A percentile compares a stretch with the other conserved stretches of the same genome.
phyloP scores from a whole-genome alignment of 208 protist species.

The Phytomonas sp. region DNA sequence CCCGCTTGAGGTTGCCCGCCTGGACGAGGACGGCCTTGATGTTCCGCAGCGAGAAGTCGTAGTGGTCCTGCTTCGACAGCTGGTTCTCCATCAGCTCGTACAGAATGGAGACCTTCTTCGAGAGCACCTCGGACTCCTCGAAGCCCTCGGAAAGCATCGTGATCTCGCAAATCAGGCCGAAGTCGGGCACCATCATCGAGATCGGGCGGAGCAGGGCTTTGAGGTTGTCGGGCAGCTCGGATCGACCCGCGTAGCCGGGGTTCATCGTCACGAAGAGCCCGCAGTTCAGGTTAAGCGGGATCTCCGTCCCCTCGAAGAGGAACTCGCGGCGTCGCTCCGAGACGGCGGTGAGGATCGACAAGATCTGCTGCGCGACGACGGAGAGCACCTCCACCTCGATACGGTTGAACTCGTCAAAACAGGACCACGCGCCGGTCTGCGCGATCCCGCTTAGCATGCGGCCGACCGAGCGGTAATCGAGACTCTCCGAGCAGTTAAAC shows the following conservation, averaged over 20 bases:
- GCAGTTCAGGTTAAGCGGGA: conserved; percentile 93
- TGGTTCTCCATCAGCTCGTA: conserved; percentile 96
- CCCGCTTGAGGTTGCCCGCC: conserved; percentile 92
- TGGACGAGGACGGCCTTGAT: conserved; percentile 96
- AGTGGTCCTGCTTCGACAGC: conserved; percentile 98
- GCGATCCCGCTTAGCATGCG: conserved; percentile 95
- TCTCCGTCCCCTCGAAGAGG: conserved; percentile 92
- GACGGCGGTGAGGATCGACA: conserved; percentile 89
- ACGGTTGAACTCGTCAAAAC: conserved; percentile 99
- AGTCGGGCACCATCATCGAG: conserved; percentile 98
- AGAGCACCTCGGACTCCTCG: conserved; percentile 88
- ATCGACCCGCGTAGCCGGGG: conserved; percentile 97
- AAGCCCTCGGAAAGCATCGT: conserved; percentile 97
- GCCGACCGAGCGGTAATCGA: conserved; percentile 95
- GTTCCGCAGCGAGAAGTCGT: conserved; percentile 97
- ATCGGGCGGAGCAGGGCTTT: conserved; percentile 97
- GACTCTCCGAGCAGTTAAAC: conserved; percentile 98
- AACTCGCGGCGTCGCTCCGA: conserved; percentile 75
- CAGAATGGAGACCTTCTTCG: conserved; percentile 95
- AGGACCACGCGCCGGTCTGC: conserved; percentile 97
- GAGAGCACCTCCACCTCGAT: conserved; percentile 98
- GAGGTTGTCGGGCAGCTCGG: conserved; percentile 98
- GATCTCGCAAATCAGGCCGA: conserved; percentile 96
- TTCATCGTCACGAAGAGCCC: conserved; percentile 99
- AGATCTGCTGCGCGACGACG: conserved; percentile 97